Conservation (phyloP, 345 rosid genomes). For the Pistacia vera region DNA sequence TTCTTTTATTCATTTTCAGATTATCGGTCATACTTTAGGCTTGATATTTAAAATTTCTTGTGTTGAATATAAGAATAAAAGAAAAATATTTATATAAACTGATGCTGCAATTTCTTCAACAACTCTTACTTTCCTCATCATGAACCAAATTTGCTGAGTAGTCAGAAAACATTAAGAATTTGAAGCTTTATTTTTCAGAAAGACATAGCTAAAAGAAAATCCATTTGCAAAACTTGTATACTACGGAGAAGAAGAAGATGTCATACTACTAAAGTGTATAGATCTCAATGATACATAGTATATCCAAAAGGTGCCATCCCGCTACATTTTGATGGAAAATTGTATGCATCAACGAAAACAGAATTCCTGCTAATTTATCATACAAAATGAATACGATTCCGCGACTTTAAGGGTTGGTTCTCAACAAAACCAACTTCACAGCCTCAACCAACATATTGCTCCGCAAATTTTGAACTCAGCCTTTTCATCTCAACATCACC, state of each 20-base stretch:
- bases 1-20: no score
- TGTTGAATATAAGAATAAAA: no score
- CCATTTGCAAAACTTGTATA: no score
- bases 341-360: slow-evolving; percentile 20
- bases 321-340: slow-evolving; percentile 16
- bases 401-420: slow-evolving; percentile 1
- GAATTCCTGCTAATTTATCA: slow-evolving; percentile 24
- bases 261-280: neutral
- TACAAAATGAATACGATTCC: slow-evolving; percentile 29
- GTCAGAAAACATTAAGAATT: no score
- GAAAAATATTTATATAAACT: no score
- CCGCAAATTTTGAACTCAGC: slow-evolving; percentile 20
- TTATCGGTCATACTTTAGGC: no score
- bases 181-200: no score
- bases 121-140: no score
- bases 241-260: neutral
- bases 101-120: no score
- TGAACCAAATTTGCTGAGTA: no score
- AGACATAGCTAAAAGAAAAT: no score
- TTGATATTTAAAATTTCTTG: no score
- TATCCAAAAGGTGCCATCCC: slow-evolving; percentile 15
- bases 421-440: slow-evolving; percentile 26
- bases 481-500: slow-evolving; percentile 24
- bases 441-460: slow-evolving; percentile 22
- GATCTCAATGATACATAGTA: slow-evolving; percentile 9